Evolutionary conservation across 768 basidiomycete genomes (phyloP), one percentile per base, ranked within the genome.

Genomic region (Kondoa malvinella): DNA sequence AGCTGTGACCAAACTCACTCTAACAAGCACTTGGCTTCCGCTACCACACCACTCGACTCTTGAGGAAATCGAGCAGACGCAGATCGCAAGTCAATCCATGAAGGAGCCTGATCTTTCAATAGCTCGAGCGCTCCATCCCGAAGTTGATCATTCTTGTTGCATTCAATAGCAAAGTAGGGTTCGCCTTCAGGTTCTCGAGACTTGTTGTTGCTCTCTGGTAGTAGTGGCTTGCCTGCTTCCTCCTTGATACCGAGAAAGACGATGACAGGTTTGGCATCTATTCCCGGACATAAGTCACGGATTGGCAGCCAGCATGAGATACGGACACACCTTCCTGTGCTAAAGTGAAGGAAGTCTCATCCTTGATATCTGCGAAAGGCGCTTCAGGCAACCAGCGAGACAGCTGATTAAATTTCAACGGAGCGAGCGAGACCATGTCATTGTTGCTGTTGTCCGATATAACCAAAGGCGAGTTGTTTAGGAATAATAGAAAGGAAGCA

Each of bases 191-290:
- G 74, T 60, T 86, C 83, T 64, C 82, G 80, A 0, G 86, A 82
- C 69, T 69, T 76, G 74, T 57, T 69, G 70, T 67, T 80, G 56
- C 66, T 60, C 59, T 78, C 81, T 63, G 86, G 85, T 59, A 86
- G 84, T 1, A 84, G 82, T 0, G 86, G 85, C 56, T 71, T 73
- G 21, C 74, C 72, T 26, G 75, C 68, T 61, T 77, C 76, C 72
- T 91, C 89, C 72, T 84, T 81, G 60, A 91, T 76, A 30, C 90
- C 90, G 25, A 92, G 83, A 76, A 92, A 92, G 50, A 90, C 84
- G 69, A 89, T 76, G 2, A 76, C 67, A 14, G 77, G 73, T 17
- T 74, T 67, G 8, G 40, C 40, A 21, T 50, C 40, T 50, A 21
- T 50, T 50, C 21, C n/a, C n/a, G n/a, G 40, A 50, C 40, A 50